Evolutionary conservation across 306 rosid genomes (phyloP), one percentile per base, ranked within the genome.

Genomic region (Argentina anserina): DNA sequence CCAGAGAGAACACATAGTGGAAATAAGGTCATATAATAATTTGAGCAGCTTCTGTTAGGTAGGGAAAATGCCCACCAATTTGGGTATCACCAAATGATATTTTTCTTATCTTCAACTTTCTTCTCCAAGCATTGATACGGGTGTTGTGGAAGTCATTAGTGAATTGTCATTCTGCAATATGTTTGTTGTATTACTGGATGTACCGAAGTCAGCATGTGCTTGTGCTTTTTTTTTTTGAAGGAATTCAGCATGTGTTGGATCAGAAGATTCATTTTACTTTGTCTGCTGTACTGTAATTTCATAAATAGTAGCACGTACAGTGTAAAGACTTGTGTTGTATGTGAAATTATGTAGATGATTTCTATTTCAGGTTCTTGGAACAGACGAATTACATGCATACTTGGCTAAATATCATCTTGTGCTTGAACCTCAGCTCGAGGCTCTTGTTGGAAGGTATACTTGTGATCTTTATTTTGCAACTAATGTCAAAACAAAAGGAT

Each of bases 351-450:
- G 42, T 60, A 6, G 58, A 49, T 29, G 49, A 47, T 7, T 14
- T 73, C 26, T 79, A 59, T 45, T 60, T 67, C 83, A 84, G 85
- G 85, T 84, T 73, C 83, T 84, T 69, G 85, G 87, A 67, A 84
- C 87, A 0, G 85, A 84, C 39, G 87, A 84, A 14, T 75, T 84
- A 63, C 75, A 84, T 62, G 83, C 78, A 40, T 80, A 84, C 72
- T 59, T 84, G 80, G 75, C 79, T 66, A 84, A 84, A 75, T 84
- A 81, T 78, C 78, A 81, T 15, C 69, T 84, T 21, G 83, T 65
- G 76, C 87, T 81, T 41, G 87, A 84, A 72, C 83, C 85, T 66
- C 87, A 81, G 53, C 83, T 84, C 3, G 87, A 84, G 33, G 85
- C 83, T 33, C 85, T 81, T 55, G 81, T 84, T 72, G 87, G 87